Conservation (phyloP, 345 rosid species). For the Eucalyptus lansdowneana region DNA sequence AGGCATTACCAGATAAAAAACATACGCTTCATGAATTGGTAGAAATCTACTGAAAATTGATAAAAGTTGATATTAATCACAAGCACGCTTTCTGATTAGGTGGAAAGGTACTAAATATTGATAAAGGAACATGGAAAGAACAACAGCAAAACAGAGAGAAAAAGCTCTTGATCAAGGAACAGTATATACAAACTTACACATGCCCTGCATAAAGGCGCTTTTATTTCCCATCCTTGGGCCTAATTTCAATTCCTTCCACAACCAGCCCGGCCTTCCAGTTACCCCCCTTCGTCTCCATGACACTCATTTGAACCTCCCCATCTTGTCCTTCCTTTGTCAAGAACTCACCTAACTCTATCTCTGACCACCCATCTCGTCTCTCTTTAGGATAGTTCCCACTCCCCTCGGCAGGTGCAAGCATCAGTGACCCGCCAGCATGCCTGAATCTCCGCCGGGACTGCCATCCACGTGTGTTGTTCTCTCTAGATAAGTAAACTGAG, state of each 20-base stretch:
- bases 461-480: accelerated
- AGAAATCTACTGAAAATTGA: too few relatives aligned
- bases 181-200: background rate
- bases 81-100: background rate
- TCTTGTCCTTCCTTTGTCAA: background rate
- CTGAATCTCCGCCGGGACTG: background rate
- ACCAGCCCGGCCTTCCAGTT: constrained; percentile 5
- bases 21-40: background rate
- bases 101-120: background rate
- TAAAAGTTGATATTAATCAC: background rate
- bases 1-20: background rate
- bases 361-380: constrained; percentile 20
- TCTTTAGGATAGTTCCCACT: background rate
- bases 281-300: background rate
- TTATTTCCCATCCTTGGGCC: constrained; percentile 3
- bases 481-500: background rate
- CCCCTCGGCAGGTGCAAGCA: background rate
- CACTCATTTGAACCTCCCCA: constrained; percentile 1
- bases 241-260: constrained; percentile 25
- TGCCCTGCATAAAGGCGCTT: background rate
- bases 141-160: background rate
- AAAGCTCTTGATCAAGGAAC: background rate
- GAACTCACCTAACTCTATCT: constrained; percentile 12
- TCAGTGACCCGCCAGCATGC: too few relatives aligned
- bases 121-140: background rate